Percentiles rank a stretch among this genome's conserved stretches.
These are phyloP conservation scores for Pseudogymnoascus sp. DNA, from an alignment of 2,329 filamentous ascomycete genomes.

Conservation along the genomic window DNA sequence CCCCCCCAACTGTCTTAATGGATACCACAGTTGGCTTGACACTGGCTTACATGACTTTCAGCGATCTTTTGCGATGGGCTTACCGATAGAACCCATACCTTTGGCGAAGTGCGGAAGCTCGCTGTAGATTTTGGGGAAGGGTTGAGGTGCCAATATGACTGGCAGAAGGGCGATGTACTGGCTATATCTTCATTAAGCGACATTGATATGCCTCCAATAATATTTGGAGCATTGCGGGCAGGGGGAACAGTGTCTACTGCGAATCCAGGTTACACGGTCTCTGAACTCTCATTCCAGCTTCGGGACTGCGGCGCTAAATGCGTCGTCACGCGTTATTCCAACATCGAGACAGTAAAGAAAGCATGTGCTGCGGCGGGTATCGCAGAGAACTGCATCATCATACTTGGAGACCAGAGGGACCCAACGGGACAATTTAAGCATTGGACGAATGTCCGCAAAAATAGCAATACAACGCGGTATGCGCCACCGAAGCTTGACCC, in stretches of 20 bases:
- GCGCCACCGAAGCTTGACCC: slow-evolving; percentile 47
- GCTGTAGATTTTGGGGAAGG: slow-evolving; percentile 72
- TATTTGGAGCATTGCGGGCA: slow-evolving; percentile 71
- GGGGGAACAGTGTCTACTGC: slow-evolving; percentile 71
- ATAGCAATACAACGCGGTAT: slow-evolving; percentile 49
- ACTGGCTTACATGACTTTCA: slow-evolving; percentile 30
- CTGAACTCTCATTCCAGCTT: slow-evolving; percentile 78
- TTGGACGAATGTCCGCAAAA: slow-evolving; percentile 66
- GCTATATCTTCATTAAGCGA: slow-evolving; percentile 74
- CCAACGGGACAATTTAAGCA: slow-evolving; percentile 63
- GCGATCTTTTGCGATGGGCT: slow-evolving; percentile 73
- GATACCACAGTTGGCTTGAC: background rate
- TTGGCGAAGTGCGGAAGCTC: slow-evolving; percentile 54
- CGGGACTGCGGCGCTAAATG: slow-evolving; percentile 65
- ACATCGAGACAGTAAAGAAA: slow-evolving; percentile 54
- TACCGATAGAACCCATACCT: slow-evolving; percentile 63
- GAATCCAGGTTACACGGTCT: slow-evolving; percentile 73
- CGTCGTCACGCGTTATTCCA: slow-evolving; percentile 61
- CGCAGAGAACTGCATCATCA: slow-evolving; percentile 58
- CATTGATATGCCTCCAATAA: slow-evolving; percentile 69
- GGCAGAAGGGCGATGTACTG: slow-evolving; percentile 75
- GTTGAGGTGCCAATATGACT: slow-evolving; percentile 65
- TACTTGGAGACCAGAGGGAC: slow-evolving; percentile 63
- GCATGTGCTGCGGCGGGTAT: slow-evolving; percentile 64
- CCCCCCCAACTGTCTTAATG: slow-evolving; percentile 28